Percentiles rank a stretch among this genome's conserved stretches.
These are phyloP conservation scores for Hypocrella siamensis DNA, from an alignment of 2,329 filamentous ascomycete genomes.

Conservation along the genomic window DNA sequence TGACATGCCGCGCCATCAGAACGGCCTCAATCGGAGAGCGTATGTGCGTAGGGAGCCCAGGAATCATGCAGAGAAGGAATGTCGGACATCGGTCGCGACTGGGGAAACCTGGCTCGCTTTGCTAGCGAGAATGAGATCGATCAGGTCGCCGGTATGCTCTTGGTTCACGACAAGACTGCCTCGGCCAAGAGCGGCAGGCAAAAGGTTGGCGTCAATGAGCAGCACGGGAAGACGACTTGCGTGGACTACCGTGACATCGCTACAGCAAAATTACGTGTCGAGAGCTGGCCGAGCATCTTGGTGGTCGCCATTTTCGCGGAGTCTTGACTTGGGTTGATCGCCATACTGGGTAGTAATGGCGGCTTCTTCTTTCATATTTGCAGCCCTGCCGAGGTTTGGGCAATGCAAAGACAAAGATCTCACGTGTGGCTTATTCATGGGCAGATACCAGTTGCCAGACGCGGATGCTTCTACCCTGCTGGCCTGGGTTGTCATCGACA, in stretches of 20 bases:
- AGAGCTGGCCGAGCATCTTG: constrained; percentile 98
- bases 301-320: constrained; percentile 67
- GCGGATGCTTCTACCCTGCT: constrained; percentile 91
- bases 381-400: constrained; percentile 86
- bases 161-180: constrained; percentile 88
- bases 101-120: constrained; percentile 90
- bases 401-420: constrained; percentile 98
- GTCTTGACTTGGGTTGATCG: constrained; percentile 76
- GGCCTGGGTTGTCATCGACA: constrained; percentile 70
- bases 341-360: constrained; percentile 95
- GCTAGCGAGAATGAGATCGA: constrained; percentile 86
- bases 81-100: constrained; percentile 94
- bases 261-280: constrained; percentile 96
- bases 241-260: constrained; percentile 89
- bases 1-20: too few species aligned
- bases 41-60: constrained; percentile 89
- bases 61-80: constrained; percentile 66
- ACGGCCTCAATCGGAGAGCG: constrained; percentile 91
- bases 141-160: constrained; percentile 74
- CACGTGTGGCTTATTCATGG: constrained; percentile 98
- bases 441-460: constrained; percentile 97
- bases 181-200: constrained; percentile 90
- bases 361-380: constrained; percentile 92
- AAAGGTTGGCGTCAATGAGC: constrained; percentile 65
- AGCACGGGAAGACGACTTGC: constrained; percentile 84